A percentile compares a stretch with the other conserved stretches of the same genome.
Conservation (phyloP, 129 eudicot species). For the Lactuca saligna region DNA sequence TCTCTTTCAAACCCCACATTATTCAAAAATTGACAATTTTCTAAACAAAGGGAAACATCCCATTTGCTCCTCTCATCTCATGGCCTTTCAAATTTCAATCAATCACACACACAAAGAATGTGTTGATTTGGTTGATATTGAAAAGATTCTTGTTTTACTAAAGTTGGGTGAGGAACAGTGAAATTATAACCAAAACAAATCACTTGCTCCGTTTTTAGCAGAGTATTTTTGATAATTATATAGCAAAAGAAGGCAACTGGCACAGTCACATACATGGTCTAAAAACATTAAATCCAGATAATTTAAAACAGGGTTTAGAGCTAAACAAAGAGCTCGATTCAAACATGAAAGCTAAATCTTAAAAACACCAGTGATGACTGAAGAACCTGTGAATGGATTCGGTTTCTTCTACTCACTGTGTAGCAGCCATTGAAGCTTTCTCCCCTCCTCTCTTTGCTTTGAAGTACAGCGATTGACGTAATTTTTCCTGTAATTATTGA, state of each 20-base stretch:
- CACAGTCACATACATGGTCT: constrained; percentile 28
- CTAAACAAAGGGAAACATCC: constrained; percentile 45
- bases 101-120: constrained; percentile 25
- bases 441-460: constrained; percentile 19
- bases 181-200: constrained; percentile 22
- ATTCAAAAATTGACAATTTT: constrained; percentile 38
- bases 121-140: constrained; percentile 20
- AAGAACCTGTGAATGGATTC: constrained; percentile 27
- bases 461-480: background rate
- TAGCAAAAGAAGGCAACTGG: constrained; percentile 21
- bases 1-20: constrained; percentile 45
- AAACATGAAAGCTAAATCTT: constrained; percentile 33
- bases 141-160: constrained; percentile 30
- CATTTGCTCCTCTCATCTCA: constrained; percentile 33
- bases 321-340: constrained; percentile 35
- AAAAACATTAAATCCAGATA: constrained; percentile 31
- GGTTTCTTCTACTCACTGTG: constrained; percentile 2
- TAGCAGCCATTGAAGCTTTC: constrained; percentile 23
- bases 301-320: constrained; percentile 33
- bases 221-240: constrained; percentile 12
- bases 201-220: constrained; percentile 31
- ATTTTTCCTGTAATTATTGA: constrained; percentile 22
- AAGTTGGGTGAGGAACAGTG: constrained; percentile 21
- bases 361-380: constrained; percentile 18
- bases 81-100: constrained; percentile 22